Evolutionary conservation across 306 rosid genomes (phyloP).

Genomic region (barrel medic (Medicago truncatula)): DNA sequence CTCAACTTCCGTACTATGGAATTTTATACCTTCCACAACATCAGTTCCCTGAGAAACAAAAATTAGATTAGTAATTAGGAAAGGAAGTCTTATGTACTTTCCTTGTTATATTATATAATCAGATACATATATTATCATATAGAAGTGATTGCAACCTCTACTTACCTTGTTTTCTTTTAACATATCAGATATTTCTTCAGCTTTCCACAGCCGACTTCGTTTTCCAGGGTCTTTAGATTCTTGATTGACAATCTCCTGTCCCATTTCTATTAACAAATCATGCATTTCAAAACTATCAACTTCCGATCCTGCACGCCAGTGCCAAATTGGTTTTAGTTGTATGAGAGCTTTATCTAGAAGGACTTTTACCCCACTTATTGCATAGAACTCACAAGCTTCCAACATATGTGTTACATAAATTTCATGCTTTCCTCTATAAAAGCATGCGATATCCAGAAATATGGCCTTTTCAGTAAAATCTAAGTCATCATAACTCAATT

Average conservation of each 20-base stretch:
- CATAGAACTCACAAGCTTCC: too few relatives aligned
- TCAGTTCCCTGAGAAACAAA: constrained; percentile 26
- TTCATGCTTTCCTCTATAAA: too few relatives aligned
- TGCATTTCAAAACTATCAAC: too few relatives aligned
- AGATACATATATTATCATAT: neutral
- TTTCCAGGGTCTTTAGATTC: constrained; percentile 35
- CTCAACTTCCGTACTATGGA: neutral
- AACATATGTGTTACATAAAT: too few relatives aligned
- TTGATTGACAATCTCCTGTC: constrained; percentile 22
- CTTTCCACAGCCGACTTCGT: constrained; percentile 42
- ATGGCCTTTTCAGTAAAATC: too few relatives aligned
- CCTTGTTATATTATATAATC: too few relatives aligned
- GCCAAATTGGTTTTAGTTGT: neutral
- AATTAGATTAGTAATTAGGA: neutral
- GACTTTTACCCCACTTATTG: too few relatives aligned
- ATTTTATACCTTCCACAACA: neutral
- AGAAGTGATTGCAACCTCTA: neutral
- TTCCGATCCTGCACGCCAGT: too few relatives aligned
- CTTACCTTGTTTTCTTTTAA: constrained; percentile 14
- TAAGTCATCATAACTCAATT: too few relatives aligned
- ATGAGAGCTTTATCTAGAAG: constrained; percentile 39
- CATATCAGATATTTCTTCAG: constrained; percentile 37
- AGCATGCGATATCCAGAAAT: too few relatives aligned
- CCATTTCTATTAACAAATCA: constrained; percentile 32
- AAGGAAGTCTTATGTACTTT: neutral